These are phyloP conservation scores for Bolboschoenus planiculmis DNA, from an alignment of 176 grass and related monocot genomes.

Conservation along the genomic window DNA sequence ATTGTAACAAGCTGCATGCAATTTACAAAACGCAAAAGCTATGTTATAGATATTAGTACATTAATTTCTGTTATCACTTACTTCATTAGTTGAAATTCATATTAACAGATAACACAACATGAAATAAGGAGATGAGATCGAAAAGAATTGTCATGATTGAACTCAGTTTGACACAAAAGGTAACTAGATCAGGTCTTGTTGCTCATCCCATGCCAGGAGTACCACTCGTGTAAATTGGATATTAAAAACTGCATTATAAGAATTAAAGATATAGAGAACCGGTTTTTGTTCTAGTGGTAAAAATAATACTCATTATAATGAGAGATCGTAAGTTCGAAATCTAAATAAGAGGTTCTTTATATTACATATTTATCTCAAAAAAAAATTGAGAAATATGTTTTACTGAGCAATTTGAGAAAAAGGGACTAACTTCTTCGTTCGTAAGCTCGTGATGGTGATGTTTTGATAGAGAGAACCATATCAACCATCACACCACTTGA, in stretches of 20 bases:
- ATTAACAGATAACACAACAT: neutral
- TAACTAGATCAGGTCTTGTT: neutral
- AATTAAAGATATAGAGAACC: too few species aligned
- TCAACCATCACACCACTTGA: neutral
- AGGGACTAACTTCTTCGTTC: neutral
- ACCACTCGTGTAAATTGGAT: neutral
- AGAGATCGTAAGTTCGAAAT: too few species aligned
- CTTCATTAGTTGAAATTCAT: neutral
- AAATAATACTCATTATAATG: too few species aligned
- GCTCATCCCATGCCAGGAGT: neutral
- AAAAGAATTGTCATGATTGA: neutral
- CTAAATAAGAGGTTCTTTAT: too few species aligned
- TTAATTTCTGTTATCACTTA: neutral
- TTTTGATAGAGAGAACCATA: neutral
- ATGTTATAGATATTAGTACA: neutral
- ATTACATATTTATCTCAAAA: too few species aligned
- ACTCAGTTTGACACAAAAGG: neutral
- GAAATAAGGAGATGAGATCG: neutral
- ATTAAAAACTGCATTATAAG: neutral
- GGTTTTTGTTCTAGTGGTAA: too few species aligned
- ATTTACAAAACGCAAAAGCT: neutral
- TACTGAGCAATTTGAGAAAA: neutral
- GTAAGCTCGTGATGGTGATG: neutral
- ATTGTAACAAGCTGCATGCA: neutral
- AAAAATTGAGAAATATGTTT: too few species aligned